Evolutionary conservation across 768 basidiomycete genomes (phyloP).

Genomic region (Kondoa subrosea): DNA sequence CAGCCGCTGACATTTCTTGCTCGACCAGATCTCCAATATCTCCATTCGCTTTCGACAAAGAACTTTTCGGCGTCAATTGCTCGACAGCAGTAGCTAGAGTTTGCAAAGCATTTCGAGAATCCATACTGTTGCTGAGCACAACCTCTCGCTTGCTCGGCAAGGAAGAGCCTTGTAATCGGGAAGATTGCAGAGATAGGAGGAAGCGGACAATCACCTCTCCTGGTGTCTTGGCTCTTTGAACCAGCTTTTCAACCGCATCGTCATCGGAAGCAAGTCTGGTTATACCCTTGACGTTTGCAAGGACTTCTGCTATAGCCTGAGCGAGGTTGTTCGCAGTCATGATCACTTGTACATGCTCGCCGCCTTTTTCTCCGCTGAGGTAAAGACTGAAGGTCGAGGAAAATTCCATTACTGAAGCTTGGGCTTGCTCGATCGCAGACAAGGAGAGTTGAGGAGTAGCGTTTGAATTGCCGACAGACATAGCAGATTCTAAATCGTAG

Average conservation of each 20-base stretch:
- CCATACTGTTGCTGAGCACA: conserved; percentile 73
- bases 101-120: conserved; percentile 59
- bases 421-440: conserved; percentile 93
- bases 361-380: conserved; percentile 62
- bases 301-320: conserved; percentile 75
- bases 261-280: conserved; percentile 81
- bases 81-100: conserved; percentile 82
- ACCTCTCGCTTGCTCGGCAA: conserved; percentile 58
- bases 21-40: conserved; percentile 93
- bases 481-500: conserved; percentile 92
- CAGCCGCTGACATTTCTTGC: conserved; percentile 85
- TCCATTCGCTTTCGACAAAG: conserved; percentile 61
- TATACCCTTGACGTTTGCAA: conserved; percentile 86
- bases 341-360: conserved; percentile 93
- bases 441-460: conserved; percentile 97
- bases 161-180: conserved; percentile 67
- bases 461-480: conserved; percentile 81
- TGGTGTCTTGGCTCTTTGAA: conserved; percentile 61
- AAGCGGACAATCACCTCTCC: conserved; percentile 79
- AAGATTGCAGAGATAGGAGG: conserved; percentile 91
- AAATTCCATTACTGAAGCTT: conserved; percentile 89
- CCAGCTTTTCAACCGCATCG: conserved; percentile 77
- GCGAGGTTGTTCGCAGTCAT: conserved; percentile 93
- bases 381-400: conserved; percentile 85
- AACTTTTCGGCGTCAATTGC: conserved; percentile 60